A percentile compares a stretch with the other conserved stretches of the same genome.
phyloP scores from a whole-genome alignment of 2,329 filamentous ascomycete genomes.

The Botrytis porri region DNA sequence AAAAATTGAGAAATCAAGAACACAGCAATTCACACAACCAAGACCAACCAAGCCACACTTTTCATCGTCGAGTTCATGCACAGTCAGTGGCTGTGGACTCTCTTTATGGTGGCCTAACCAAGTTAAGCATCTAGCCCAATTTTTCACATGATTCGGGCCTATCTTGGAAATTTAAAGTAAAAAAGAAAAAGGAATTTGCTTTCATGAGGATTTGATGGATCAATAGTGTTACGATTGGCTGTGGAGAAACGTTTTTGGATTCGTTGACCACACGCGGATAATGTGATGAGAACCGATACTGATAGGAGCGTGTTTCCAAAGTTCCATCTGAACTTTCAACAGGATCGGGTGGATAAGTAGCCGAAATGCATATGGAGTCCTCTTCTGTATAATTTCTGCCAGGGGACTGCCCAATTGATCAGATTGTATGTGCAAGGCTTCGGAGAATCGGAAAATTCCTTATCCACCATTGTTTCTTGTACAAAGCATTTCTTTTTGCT shows the following conservation, averaged over 20 bases:
- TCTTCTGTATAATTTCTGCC: neutral
- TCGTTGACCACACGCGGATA: neutral
- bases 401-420: neutral
- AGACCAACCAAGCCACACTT: slow-evolving; percentile 1
- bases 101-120: neutral
- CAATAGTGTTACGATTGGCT: neutral
- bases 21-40: neutral
- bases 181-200: neutral
- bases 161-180: neutral
- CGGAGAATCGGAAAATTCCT: neutral
- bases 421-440: neutral
- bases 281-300: neutral
- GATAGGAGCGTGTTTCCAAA: neutral
- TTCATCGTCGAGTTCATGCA: slow-evolving; percentile 4
- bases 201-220: neutral
- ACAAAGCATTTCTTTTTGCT: neutral
- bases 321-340: neutral
- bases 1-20: neutral
- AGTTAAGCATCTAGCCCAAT: neutral
- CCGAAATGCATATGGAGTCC: neutral
- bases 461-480: neutral
- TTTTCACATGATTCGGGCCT: neutral
- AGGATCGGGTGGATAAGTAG: neutral
- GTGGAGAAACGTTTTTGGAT: neutral
- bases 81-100: neutral